A percentile compares a stretch with the other conserved stretches of the same genome.
phyloP scores from a whole-genome alignment of 2,329 filamentous ascomycete genomes.

The Trichoderma arundinaceum region DNA sequence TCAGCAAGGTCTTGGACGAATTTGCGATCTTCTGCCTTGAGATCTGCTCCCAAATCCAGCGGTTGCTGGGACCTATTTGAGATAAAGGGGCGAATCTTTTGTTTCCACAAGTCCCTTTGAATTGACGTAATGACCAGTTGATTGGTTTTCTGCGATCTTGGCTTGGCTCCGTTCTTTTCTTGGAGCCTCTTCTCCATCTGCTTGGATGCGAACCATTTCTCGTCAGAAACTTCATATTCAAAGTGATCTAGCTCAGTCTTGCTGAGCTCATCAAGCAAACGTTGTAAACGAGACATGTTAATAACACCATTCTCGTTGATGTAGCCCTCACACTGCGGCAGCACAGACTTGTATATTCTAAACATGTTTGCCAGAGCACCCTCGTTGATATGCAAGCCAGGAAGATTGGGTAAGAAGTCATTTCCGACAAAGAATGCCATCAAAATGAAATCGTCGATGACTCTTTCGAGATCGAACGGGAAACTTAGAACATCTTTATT shows the following conservation, averaged over 20 bases:
- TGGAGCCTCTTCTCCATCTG: conserved; percentile 67
- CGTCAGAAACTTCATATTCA: conserved; percentile 85
- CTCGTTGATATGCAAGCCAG: conserved; percentile 97
- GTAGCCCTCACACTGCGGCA: conserved; percentile 88
- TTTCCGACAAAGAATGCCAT: conserved; percentile 99
- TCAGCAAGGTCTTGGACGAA: conserved; percentile 88
- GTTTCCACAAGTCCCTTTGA: conserved; percentile 82
- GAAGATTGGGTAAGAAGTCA: conserved; percentile 96
- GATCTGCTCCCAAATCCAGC: conserved; percentile 73
- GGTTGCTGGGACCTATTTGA: conserved; percentile 67
- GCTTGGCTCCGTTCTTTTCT: conserved; percentile 63
- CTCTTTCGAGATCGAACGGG: conserved; percentile 87
- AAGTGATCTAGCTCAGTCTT: conserved; percentile 93
- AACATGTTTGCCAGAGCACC: conserved; percentile 98
- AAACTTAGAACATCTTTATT: conserved; percentile 73
- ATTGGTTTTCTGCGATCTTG: conserved; percentile 55
- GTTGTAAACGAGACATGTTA: conserved; percentile 78
- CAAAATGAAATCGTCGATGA: conserved; percentile 99
- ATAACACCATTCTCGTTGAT: conserved; percentile 96
- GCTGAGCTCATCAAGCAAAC: conserved; percentile 81
- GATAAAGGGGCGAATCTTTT: conserved; percentile 81
- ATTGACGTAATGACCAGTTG: conserved; percentile 76
- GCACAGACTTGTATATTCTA: conserved; percentile 87
- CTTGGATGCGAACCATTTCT: conserved; percentile 91
- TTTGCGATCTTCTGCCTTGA: conserved; percentile 85